Evolutionary conservation across 2,329 filamentous ascomycete genomes (phyloP).

Genomic region (Thelonectria rubi): DNA sequence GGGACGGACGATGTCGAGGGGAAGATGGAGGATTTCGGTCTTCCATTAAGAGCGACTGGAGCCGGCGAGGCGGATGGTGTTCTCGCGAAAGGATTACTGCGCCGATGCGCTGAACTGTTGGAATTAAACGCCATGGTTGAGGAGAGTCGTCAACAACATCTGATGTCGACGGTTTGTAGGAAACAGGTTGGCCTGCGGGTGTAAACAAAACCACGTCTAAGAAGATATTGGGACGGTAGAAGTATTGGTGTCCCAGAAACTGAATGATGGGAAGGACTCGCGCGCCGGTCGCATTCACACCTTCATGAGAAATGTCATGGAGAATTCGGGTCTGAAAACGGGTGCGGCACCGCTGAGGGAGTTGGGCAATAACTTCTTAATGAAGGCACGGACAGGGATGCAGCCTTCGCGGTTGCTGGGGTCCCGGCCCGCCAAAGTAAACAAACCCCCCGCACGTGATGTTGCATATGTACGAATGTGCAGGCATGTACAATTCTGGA

Average conservation of each 20-base stretch:
- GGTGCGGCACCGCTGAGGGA: constrained; percentile 22
- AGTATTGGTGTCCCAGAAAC: constrained; percentile 18
- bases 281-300: constrained; percentile 35
- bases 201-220: constrained; percentile 39
- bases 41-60: constrained; percentile 59
- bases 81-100: constrained; percentile 82
- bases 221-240: constrained; percentile 15
- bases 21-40: constrained; percentile 82
- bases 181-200: constrained; percentile 19
- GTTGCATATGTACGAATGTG: background rate
- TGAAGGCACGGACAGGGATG: constrained; percentile 30
- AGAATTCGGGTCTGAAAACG: constrained; percentile 33
- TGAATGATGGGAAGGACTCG: constrained; percentile 37
- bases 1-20: constrained; percentile 64
- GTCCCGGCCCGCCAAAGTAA: constrained; percentile 36
- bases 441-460: constrained; percentile 42
- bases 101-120: constrained; percentile 67
- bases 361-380: constrained; percentile 17
- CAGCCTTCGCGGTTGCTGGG: constrained; percentile 41
- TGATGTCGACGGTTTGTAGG: constrained; percentile 31
- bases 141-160: constrained; percentile 41
- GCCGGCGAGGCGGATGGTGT: constrained; percentile 73
- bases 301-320: constrained; percentile 41
- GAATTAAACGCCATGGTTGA: constrained; percentile 48
- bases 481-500: background rate